Evolutionary conservation across 768 basidiomycete species (phyloP).

Genomic region (Hemileccinum rubropunctum): DNA sequence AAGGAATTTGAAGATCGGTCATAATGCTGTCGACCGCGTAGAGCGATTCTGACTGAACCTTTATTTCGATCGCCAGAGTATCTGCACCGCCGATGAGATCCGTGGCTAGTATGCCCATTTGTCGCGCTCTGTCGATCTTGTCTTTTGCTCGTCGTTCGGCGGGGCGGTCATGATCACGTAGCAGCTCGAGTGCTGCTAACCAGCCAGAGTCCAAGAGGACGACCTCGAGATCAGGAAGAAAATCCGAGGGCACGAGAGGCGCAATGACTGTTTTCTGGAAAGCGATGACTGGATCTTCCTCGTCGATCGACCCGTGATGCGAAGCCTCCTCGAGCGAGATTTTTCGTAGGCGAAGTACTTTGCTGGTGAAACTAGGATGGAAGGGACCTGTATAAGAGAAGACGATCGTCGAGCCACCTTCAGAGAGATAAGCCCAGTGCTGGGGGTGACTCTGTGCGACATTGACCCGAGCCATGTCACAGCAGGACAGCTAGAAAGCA

Average conservation of each 20-base stretch:
- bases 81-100: slow-evolving; percentile 69
- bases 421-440: slow-evolving; percentile 85
- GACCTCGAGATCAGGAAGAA: slow-evolving; percentile 56
- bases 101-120: slow-evolving; percentile 70
- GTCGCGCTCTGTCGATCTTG: slow-evolving; percentile 52
- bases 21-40: not conserved
- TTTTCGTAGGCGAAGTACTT: slow-evolving; percentile 79
- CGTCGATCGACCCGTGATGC: slow-evolving; percentile 28
- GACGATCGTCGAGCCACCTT: slow-evolving; percentile 91
- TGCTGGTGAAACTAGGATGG: slow-evolving; percentile 53
- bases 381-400: slow-evolving; percentile 71
- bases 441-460: slow-evolving; percentile 31
- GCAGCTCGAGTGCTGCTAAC: slow-evolving; percentile 51
- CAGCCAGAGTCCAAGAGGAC: slow-evolving; percentile 51
- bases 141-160: slow-evolving; percentile 51
- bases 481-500: not conserved
- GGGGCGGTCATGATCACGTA: slow-evolving; percentile 55
- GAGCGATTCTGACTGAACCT: slow-evolving; percentile 48
- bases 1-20: slow-evolving; percentile 4
- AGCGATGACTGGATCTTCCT: slow-evolving; percentile 38
- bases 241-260: slow-evolving; percentile 56
- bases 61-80: slow-evolving; percentile 80
- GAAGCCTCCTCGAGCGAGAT: slow-evolving; percentile 14
- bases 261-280: slow-evolving; percentile 68
- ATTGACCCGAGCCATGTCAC: slow-evolving; percentile 12